These are phyloP conservation scores for Austropuccinia psidii DNA, from an alignment of 1,284 basidiomycete species.

Conservation along the genomic window DNA sequence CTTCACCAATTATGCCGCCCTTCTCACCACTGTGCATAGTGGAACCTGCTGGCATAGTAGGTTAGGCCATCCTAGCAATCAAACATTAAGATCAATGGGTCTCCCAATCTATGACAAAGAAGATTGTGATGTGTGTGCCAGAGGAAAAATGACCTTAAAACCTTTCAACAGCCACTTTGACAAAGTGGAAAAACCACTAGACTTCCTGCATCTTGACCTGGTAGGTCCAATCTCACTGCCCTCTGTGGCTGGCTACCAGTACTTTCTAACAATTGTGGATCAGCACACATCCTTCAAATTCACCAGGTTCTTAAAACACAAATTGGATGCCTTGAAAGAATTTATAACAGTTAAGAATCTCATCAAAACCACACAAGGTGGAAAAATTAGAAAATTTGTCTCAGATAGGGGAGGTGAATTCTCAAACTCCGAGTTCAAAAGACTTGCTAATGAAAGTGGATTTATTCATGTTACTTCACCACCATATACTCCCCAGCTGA, in stretches of 20 bases:
- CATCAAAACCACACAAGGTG: no score
- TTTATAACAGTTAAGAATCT: no score
- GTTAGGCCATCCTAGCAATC: no score
- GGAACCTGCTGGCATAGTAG: no score
- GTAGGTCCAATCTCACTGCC: not conserved
- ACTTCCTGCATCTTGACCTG: slow-evolving; percentile 5
- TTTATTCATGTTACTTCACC: slow-evolving; percentile 46
- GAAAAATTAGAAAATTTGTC: not conserved
- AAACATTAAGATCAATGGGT: no score
- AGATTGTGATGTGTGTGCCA: no score
- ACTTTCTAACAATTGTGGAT: slow-evolving; percentile 8
- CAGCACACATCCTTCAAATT: not conserved
- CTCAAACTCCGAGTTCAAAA: slow-evolving; percentile 38
- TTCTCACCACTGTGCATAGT: no score
- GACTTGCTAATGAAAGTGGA: slow-evolving; percentile 43
- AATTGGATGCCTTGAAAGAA: not conserved
- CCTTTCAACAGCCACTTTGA: not conserved
- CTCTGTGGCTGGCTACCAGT: not conserved
- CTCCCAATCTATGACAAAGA: no score
- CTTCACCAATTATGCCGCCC: no score
- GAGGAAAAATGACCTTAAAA: no score
- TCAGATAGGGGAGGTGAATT: not conserved
- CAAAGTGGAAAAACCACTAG: not conserved
- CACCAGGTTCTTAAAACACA: not conserved
- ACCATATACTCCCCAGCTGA: slow-evolving; percentile 48